These are phyloP conservation scores for Cyberlindnera mrakii DNA, from an alignment of 805 yeast species.

Conservation along the genomic window DNA sequence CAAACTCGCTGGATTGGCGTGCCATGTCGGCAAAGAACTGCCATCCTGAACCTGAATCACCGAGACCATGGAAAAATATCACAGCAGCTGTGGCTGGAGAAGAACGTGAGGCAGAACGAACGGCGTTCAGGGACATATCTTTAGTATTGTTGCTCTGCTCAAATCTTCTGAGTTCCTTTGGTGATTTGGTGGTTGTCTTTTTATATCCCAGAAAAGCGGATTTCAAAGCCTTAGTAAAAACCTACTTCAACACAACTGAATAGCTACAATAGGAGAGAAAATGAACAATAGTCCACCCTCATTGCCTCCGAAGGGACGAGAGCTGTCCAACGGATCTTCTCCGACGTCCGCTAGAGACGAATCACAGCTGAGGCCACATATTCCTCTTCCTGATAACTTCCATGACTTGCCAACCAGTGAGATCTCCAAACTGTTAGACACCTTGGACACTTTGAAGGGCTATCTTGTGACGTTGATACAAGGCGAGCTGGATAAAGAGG, in stretches of 20 bases:
- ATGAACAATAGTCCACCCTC: slow-evolving; percentile 9
- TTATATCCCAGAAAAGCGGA: no score
- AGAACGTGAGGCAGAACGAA: slow-evolving; percentile 26
- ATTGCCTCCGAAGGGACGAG: slow-evolving; percentile 13
- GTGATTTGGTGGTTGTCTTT: no score
- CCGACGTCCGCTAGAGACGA: neutral
- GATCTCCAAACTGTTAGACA: slow-evolving; percentile 17
- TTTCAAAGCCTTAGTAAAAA: no score
- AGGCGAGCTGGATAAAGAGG: slow-evolving; percentile 18
- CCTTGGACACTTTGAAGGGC: slow-evolving; percentile 23
- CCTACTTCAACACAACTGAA: no score
- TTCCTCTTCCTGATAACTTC: slow-evolving; percentile 18
- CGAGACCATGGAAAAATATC: slow-evolving; percentile 83
- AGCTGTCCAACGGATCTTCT: neutral
- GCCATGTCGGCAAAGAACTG: slow-evolving; percentile 67
- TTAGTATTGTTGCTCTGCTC: neutral
- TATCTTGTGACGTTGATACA: slow-evolving; percentile 21
- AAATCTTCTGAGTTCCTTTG: no score
- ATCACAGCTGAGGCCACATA: neutral
- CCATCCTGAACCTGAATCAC: slow-evolving; percentile 92
- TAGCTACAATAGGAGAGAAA: neutral
- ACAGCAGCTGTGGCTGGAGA: slow-evolving; percentile 53
- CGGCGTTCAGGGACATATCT: slow-evolving; percentile 20
- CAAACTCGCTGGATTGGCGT: slow-evolving; percentile 37
- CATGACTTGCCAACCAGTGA: slow-evolving; percentile 16